Evolutionary conservation across 306 rosid species (phyloP), one percentile per base, ranked within the genome.

Genomic region (Sicyos baderoa): DNA sequence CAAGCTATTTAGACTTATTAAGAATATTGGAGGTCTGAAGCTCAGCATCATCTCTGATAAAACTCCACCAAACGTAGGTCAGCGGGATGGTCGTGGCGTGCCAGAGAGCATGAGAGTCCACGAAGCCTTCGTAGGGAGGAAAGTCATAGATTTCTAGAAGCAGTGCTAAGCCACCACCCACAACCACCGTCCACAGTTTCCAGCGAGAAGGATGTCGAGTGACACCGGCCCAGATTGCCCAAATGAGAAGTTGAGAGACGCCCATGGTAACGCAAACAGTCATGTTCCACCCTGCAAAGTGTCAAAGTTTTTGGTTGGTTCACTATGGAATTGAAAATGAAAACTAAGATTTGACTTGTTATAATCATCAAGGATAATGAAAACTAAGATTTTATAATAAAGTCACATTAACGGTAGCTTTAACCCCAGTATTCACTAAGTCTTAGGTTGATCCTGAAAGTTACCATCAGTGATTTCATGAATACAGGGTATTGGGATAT

Each of bases 11-110:
- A 68, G 87, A 82, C 75, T 89, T 93, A 83, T 86, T 86, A 14
- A 79, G 56, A 66, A 74, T 75, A 66, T 42, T 52, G 19, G 83
- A 75, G 71, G 91, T 81, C 44, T 35, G 59, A 54, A 86, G 79
- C 78, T 74, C 73, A 13, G 87, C 91, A 76, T 91, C 97, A 16
- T 88, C 96, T 75, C 81, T 77, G 55, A 82, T 76, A 66, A 91
- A 91, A 81, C 91, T 86, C 97, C 97, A 91, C 97, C 89, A 85
- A 13, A 88, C 40, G 69, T 75, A 83, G 19, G 96, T 86, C 23
- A 91, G 72, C 13, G 97, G 97, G 73, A 91, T 62, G 49, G 89
- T 88, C 29, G 87, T 68, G 76, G 89, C 93, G 25, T 86, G 89
- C 93, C 89, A 85, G 63, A 88, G 76, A 29, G 91, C 88, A 77